phyloP scores from a whole-genome alignment of 2,329 filamentous ascomycete species.

The Alternaria angustiovoidea region DNA sequence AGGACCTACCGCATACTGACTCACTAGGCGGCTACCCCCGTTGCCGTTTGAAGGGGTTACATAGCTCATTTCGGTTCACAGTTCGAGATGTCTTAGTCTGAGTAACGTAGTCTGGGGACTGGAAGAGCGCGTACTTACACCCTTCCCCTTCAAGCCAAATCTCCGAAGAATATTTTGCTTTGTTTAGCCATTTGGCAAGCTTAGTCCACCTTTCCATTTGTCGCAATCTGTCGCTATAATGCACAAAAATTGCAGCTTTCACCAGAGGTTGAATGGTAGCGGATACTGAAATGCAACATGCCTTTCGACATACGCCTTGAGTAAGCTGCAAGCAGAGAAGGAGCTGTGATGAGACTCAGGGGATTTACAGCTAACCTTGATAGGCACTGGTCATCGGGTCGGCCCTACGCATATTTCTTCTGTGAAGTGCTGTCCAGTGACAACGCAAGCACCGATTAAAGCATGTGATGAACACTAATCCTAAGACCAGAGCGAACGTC shows the following conservation, averaged over 20 bases:
- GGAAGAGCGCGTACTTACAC: conserved; percentile 9
- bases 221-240: background rate
- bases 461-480: conserved; percentile 38
- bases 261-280: background rate
- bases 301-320: background rate
- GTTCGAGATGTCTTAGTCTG: conserved; percentile 8
- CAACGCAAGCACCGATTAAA: conserved; percentile 21
- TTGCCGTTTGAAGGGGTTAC: conserved; percentile 15
- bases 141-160: background rate
- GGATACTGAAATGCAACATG: background rate
- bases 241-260: background rate
- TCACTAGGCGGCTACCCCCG: conserved; percentile 14
- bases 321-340: background rate
- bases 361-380: conserved; percentile 33
- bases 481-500: conserved; percentile 9
- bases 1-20: conserved; percentile 18
- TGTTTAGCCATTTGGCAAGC: background rate
- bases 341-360: conserved; percentile 9
- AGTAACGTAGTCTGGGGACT: conserved; percentile 16
- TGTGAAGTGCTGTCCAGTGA: conserved; percentile 28
- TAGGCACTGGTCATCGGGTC: conserved; percentile 42
- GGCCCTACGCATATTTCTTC: conserved; percentile 35
- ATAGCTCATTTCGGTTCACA: conserved; percentile 11
- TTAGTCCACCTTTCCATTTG: background rate
- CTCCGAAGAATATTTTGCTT: conserved; percentile 1